phyloP scores from a whole-genome alignment of 495 filamentous ascomycete species.

The Neurospora sp. region DNA sequence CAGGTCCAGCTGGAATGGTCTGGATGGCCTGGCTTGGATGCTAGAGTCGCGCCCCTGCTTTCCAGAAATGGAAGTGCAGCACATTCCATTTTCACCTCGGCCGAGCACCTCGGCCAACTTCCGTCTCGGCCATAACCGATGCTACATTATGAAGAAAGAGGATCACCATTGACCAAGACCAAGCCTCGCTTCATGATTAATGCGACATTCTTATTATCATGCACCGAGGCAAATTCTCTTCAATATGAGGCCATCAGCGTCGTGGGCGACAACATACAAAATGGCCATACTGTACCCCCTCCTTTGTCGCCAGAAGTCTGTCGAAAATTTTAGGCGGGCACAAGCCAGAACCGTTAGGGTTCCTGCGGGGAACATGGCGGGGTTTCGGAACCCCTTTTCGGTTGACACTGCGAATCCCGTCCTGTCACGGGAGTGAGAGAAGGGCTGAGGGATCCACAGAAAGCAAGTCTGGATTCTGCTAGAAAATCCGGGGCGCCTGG shows the following conservation, averaged over 20 bases:
- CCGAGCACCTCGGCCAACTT: not conserved
- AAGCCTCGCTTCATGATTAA: not conserved
- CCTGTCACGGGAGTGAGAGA: not conserved
- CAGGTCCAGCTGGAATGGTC: not conserved
- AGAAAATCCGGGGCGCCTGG: not conserved
- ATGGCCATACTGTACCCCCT: not conserved
- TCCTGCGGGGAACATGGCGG: not conserved
- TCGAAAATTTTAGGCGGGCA: not conserved
- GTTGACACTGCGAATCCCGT: not conserved
- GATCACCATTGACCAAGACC: not conserved
- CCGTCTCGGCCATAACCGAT: not conserved
- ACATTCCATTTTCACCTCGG: not conserved
- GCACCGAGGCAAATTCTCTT: not conserved
- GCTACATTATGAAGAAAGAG: not conserved
- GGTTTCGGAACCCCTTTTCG: not conserved
- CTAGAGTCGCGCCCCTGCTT: not conserved
- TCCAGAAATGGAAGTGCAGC: not conserved
- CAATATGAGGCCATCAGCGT: not conserved
- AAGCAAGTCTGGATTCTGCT: not conserved
- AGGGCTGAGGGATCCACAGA: not conserved
- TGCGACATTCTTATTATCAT: not conserved
- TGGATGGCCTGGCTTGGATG: not conserved
- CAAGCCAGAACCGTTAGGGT: not conserved
- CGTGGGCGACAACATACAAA: not conserved
- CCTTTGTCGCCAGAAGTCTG: not conserved